phyloP scores from a whole-genome alignment of 441 rosid genomes.

The Omphalea diandra region DNA sequence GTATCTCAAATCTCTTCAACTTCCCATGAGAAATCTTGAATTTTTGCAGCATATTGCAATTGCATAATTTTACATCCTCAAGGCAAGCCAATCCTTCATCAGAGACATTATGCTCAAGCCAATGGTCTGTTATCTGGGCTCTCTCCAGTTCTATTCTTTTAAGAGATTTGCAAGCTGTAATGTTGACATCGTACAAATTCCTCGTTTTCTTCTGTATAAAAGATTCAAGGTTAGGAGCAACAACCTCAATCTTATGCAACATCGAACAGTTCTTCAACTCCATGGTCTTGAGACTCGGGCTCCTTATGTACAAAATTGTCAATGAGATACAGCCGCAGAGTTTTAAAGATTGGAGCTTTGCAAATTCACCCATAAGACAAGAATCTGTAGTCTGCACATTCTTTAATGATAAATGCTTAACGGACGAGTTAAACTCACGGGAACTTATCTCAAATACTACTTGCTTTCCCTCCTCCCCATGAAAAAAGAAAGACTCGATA shows the following conservation, averaged over 20 bases:
- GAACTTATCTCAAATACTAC: not conserved
- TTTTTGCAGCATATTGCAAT: not conserved
- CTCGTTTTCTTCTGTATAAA: too few relatives aligned
- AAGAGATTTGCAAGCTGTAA: slow-evolving; percentile 5
- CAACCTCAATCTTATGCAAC: not conserved
- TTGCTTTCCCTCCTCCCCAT: not conserved
- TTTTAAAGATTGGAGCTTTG: not conserved
- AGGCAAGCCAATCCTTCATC: not conserved
- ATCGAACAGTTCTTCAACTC: not conserved
- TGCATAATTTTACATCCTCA: not conserved
- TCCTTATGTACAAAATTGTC: not conserved
- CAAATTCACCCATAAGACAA: not conserved
- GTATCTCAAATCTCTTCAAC: slow-evolving; percentile 10
- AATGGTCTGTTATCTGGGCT: not conserved
- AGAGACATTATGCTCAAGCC: slow-evolving; percentile 6
- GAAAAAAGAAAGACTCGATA: slow-evolving; percentile 1
- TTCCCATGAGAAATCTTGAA: not conserved
- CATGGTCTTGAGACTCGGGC: not conserved
- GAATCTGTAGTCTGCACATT: not conserved
- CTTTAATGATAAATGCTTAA: not conserved
- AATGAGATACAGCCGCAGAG: not conserved
- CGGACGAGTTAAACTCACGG: not conserved
- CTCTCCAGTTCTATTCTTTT: not conserved
- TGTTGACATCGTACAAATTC: not conserved
- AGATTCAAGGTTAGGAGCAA: not conserved